Conservation (phyloP, 768 basidiomycete genomes). For the Fistulinella prunicolor region DNA sequence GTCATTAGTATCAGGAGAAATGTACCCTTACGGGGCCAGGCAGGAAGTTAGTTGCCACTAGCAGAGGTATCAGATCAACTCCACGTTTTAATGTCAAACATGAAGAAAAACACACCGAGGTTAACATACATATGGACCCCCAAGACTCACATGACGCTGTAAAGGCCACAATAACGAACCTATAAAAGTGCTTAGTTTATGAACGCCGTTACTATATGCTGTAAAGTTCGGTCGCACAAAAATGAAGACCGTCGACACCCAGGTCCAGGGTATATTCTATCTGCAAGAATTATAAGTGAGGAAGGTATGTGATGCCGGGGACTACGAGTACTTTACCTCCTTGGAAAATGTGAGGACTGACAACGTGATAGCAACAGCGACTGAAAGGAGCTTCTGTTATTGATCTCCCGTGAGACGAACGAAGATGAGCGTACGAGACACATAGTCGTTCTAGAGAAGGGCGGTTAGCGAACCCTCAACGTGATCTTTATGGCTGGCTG, state of each 20-base stretch:
- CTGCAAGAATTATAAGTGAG: background rate
- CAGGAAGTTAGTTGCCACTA: background rate
- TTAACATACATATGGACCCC: background rate
- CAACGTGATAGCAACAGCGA: background rate
- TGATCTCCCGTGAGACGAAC: background rate
- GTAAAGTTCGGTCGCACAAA: background rate
- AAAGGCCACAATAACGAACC: constrained; percentile 10
- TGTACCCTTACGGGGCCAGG: background rate
- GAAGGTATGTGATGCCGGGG: background rate
- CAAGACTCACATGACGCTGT: background rate
- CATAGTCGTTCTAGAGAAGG: background rate
- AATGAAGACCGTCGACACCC: constrained; percentile 8
- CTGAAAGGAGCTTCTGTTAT: background rate
- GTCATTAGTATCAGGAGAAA: background rate
- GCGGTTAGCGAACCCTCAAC: no score
- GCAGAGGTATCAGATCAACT: background rate
- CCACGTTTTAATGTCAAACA: background rate
- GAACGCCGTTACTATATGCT: background rate
- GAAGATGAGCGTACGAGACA: background rate
- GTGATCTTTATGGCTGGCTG: no score
- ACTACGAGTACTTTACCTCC: background rate
- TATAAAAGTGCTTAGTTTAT: background rate
- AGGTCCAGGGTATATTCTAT: constrained; percentile 2
- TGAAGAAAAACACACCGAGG: background rate
- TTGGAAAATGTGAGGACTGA: background rate